Evolutionary conservation across 176 grass and related monocot species (phyloP).

Genomic region (Calamus simplicifolius): DNA sequence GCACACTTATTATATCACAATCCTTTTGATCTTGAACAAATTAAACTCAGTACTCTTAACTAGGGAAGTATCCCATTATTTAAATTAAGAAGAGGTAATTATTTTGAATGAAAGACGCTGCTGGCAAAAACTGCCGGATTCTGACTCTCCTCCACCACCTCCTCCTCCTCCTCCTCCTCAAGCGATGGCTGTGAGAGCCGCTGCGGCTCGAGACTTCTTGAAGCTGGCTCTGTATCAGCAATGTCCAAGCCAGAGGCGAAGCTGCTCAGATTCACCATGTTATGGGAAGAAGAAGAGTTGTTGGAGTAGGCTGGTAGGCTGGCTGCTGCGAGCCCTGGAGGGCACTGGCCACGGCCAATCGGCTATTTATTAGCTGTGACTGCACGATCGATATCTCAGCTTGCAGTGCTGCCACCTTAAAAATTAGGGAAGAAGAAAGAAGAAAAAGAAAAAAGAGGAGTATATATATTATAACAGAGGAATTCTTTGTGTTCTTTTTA

Average conservation of each 20-base stretch:
- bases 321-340: conserved; percentile 1
- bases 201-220: neutral
- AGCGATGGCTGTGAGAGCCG: neutral
- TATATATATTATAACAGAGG: too few relatives aligned
- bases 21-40: too few relatives aligned
- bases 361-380: conserved; percentile 8
- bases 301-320: conserved; percentile 3
- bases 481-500: too few relatives aligned
- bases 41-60: too few relatives aligned
- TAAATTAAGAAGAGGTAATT: neutral
- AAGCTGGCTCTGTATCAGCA: neutral
- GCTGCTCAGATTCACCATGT: neutral
- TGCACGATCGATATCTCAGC: conserved; percentile 14
- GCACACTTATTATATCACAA: too few relatives aligned
- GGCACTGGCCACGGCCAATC: neutral
- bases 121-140: neutral
- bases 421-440: neutral
- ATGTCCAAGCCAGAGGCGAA: neutral
- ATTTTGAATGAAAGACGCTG: neutral
- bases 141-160: too few relatives aligned
- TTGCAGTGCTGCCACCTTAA: conserved; percentile 8
- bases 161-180: conserved; percentile 4
- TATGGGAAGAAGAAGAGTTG: neutral
- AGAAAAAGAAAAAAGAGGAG: neutral
- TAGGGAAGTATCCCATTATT: too few relatives aligned